Conservation (phyloP, 345 rosid genomes). For the Capsella bursapastoris region DNA sequence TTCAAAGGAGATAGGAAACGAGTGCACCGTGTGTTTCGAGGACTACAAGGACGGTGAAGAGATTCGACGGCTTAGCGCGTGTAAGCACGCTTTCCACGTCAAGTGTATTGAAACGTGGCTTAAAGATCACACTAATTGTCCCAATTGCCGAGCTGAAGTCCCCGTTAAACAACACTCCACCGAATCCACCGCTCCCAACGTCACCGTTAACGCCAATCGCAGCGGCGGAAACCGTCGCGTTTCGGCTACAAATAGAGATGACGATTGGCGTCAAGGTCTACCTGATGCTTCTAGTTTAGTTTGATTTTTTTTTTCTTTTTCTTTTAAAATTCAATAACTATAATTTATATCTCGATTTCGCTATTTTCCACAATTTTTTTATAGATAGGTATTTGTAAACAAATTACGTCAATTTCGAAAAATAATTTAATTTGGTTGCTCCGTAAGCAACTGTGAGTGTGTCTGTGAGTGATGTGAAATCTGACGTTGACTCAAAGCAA, state of each 20-base stretch:
- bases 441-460: slow-evolving; percentile 34
- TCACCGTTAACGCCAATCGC: slow-evolving; percentile 35
- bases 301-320: slow-evolving; percentile 33
- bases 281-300: slow-evolving; percentile 75
- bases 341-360: slow-evolving; percentile 13
- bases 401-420: slow-evolving; percentile 13
- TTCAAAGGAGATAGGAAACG: slow-evolving; percentile 58
- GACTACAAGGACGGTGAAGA: slow-evolving; percentile 62
- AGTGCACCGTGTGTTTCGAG: slow-evolving; percentile 77
- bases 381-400: slow-evolving; percentile 20
- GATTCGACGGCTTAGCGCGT: slow-evolving; percentile 55
- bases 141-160: slow-evolving; percentile 71
- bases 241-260: slow-evolving; percentile 38
- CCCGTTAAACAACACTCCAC: slow-evolving; percentile 54
- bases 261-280: slow-evolving; percentile 67
- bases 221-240: slow-evolving; percentile 23
- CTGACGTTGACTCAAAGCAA: slow-evolving; percentile 39
- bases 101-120: slow-evolving; percentile 74
- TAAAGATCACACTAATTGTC: slow-evolving; percentile 61
- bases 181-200: slow-evolving; percentile 17
- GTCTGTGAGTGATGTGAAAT: slow-evolving; percentile 1
- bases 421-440: slow-evolving; percentile 29
- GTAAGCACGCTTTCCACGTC: slow-evolving; percentile 78
- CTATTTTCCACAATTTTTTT: not conserved
- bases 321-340: not conserved